phyloP scores from a whole-genome alignment of 2,329 filamentous ascomycete species.

The Ophiostoma sp. region DNA sequence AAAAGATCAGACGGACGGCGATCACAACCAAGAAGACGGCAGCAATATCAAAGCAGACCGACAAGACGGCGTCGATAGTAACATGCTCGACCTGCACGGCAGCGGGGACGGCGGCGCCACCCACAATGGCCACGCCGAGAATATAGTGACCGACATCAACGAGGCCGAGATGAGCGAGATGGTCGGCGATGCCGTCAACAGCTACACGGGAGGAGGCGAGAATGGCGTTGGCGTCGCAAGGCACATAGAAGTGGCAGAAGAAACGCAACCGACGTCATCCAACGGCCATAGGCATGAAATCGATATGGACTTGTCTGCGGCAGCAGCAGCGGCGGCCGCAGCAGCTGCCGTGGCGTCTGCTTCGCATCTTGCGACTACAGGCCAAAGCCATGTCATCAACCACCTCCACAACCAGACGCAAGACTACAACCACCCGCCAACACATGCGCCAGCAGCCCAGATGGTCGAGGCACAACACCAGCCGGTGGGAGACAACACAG shows the following conservation, averaged over 20 bases:
- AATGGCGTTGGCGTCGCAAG: neutral
- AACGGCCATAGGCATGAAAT: constrained; percentile 26
- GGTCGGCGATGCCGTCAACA: constrained; percentile 22
- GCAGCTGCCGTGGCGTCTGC: constrained; percentile 26
- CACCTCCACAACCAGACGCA: constrained; percentile 31
- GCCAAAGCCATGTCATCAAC: constrained; percentile 20
- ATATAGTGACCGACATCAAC: constrained; percentile 30
- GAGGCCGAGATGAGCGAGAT: constrained; percentile 29
- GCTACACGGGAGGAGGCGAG: neutral
- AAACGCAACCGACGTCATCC: neutral
- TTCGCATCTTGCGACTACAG: neutral
- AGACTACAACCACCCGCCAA: neutral
- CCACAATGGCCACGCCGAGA: constrained; percentile 26
- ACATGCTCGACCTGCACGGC: constrained; percentile 10
- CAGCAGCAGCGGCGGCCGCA: constrained; percentile 18
- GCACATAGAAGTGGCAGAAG: neutral
- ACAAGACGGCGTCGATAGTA: neutral
- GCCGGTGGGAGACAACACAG: neutral
- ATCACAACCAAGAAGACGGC: neutral
- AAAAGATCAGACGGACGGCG: neutral
- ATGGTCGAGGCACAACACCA: constrained; percentile 2
- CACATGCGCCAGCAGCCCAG: neutral
- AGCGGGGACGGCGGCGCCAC: constrained; percentile 27
- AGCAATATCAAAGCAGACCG: neutral
- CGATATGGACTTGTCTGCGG: constrained; percentile 21